Evolutionary conservation across 805 yeast species (phyloP), one percentile per base, ranked within the genome.

Genomic region (Lipomyces chichibuensis): DNA sequence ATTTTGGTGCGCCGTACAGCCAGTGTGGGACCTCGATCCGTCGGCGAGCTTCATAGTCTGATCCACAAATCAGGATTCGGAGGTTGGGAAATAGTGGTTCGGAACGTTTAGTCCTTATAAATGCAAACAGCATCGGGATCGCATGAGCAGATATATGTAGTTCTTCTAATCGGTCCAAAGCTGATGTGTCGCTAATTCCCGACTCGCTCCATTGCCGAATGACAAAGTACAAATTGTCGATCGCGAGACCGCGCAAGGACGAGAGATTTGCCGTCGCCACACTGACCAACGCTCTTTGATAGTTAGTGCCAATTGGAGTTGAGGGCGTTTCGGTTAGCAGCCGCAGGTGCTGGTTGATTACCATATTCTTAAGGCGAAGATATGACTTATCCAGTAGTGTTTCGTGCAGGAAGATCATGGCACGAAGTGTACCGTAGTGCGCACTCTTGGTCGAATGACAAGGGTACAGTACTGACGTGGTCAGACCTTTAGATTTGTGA

Each of bases 331-430:
- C 49, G 23, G 49, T n/a, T 3, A 43, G 49, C 13, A 43, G 49
- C 20, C 49, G 49, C 49, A 43, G n/a, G 49, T 23, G 63, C 32
- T 43, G 61, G 23, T 11, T 29, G 11, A 56, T 60, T 32, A 63
- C 29, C 35, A 56, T 25, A 23, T 49, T 65, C 59, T 56, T 54
- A 55, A 65, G 35, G 8, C 60, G 46, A 9, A 23, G 51, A 39
- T 63, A 65, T 5, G 58, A 51, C 29, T 59, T 23, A n/a, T 65
- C 67, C 6, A 64, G 51, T 11, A 65, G 29, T 13, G 65, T 65
- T 33, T 65, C 64, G 6, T 62, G 69, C 58, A 65, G 57, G n/a
- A 65, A 63, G 2, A 65, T 65, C 67, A 65, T 65, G 27, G 67
- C 63, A 7, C 67, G 60, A 27, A 65, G 25, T 6, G 67, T 65